Percentiles rank a stretch among this genome's conserved stretches.
Conservation (phyloP, 352 stramenopile species). For the Phytophthora tentaculata region DNA sequence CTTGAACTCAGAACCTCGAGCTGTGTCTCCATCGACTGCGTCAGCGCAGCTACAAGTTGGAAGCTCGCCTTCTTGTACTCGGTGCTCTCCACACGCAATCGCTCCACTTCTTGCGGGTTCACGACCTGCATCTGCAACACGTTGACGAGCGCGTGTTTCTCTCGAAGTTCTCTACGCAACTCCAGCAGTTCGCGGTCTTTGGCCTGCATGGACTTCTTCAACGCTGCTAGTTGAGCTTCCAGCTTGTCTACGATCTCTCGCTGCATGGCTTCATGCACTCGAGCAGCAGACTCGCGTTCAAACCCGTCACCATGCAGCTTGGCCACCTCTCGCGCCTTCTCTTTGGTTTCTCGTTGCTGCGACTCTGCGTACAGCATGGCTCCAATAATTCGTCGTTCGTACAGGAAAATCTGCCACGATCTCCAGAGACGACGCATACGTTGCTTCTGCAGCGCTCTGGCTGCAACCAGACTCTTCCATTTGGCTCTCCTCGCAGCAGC, state of each 20-base stretch:
- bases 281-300: constrained; percentile 37
- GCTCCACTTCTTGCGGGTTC: constrained; percentile 60
- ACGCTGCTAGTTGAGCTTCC: constrained; percentile 35
- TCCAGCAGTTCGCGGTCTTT: constrained; percentile 68
- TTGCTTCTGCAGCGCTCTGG: constrained; percentile 29
- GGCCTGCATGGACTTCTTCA: constrained; percentile 35
- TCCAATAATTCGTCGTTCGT: constrained; percentile 67
- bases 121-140: constrained; percentile 57
- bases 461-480: constrained; percentile 28
- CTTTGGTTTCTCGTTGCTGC: constrained; percentile 53
- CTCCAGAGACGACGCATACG: constrained; percentile 48
- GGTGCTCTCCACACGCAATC: constrained; percentile 56
- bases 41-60: constrained; percentile 54
- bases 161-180: constrained; percentile 56
- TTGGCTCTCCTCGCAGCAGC: constrained; percentile 42
- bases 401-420: constrained; percentile 62
- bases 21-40: constrained; percentile 60
- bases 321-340: constrained; percentile 52
- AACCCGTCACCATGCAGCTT: constrained; percentile 73
- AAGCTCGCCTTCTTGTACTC: constrained; percentile 82
- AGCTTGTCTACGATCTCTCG: constrained; percentile 47
- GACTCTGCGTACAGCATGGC: constrained; percentile 76
- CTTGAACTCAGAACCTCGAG: constrained; percentile 65
- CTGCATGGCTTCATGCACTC: constrained; percentile 50
- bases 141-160: constrained; percentile 34